Evolutionary conservation across 495 filamentous ascomycete species (phyloP).

Genomic region (Penicillium odoratum): DNA sequence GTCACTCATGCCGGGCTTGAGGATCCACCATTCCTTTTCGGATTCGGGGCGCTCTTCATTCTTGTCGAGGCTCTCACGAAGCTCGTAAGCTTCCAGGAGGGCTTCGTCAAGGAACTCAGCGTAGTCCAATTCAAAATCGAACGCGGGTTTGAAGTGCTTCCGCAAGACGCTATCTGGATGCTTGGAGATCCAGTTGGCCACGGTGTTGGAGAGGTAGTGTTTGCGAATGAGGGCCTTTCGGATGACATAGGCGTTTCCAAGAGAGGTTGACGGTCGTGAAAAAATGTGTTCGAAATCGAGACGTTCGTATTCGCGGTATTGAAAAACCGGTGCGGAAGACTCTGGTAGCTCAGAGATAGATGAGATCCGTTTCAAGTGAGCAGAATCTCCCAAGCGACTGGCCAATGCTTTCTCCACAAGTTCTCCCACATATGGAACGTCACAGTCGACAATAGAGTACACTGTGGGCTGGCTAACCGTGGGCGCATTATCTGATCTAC

Average conservation of each 20-base stretch:
- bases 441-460: conserved; percentile 78
- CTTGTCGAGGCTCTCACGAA: conserved; percentile 69
- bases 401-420: conserved; percentile 72
- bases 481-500: conserved; percentile 43
- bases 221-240: conserved; percentile 98
- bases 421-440: conserved; percentile 81
- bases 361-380: conserved; percentile 43
- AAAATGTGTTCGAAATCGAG: conserved; percentile 77
- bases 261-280: conserved; percentile 54
- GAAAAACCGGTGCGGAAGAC: conserved; percentile 57
- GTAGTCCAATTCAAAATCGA: conserved; percentile 91
- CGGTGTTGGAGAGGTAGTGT: conserved; percentile 81
- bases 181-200: conserved; percentile 79
- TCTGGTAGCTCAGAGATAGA: conserved; percentile 46
- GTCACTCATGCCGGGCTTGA: conserved; percentile 97
- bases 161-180: conserved; percentile 68
- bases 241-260: conserved; percentile 84
- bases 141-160: conserved; percentile 67
- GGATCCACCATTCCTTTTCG: conserved; percentile 90
- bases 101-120: conserved; percentile 96
- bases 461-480: conserved; percentile 50
- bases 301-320: conserved; percentile 83
- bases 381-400: conserved; percentile 52
- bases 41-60: conserved; percentile 53
- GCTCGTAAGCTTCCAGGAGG: conserved; percentile 81